Evolutionary conservation across 257 asterid genomes (phyloP), one percentile per base, ranked within the genome.

Genomic region (Solanum sitiens): DNA sequence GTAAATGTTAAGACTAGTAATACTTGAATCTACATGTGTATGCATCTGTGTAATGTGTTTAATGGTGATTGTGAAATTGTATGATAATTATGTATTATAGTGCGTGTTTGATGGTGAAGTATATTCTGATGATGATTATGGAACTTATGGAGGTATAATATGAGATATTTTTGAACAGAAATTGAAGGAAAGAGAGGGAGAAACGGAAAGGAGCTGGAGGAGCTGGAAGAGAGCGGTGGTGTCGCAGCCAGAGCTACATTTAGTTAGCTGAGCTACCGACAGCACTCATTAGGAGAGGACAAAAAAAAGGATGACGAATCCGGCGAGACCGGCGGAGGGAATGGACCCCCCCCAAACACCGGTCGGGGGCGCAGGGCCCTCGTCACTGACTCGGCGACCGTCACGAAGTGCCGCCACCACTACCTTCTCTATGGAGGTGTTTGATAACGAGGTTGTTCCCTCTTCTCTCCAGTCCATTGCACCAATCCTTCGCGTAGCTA

Each of bases 371-470:
- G 70, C 25, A 8, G 85, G 85, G 20, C 91, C 72, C 61, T 91
- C 95, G 87, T 50, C 97, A 33, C 90, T 97, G 87, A 88, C 93
- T 61, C 91, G 99, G 88, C 93, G 96, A 75, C 93, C 99, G 32
- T 97, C 99, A 8, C 97, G 99, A 21, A 94, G 99, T 77, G 96
- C 96, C 14, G 95, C 99, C 87, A 93, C 94, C 76, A 95, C 99
- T 11, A 91, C 94, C 53, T 93, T 95, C 90, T 95, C 99, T 2
- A 92, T 94, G 96, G 99, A 97, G 89, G 99, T 97, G 11, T 97
- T 97, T 86, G 99, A 97, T 87, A 95, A 92, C 12, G 99, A 97
- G 92, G 99, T 97, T 35, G 99, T 97, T 13, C 99, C 99, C 13
- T 95, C 99, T 20, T 95, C 99, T 25, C 94, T 97, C 68, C 99